These are phyloP conservation scores for Polytrichum formosum DNA, from an alignment of 225 moss, liverwort and hornwort genomes.

Conservation along the genomic window DNA sequence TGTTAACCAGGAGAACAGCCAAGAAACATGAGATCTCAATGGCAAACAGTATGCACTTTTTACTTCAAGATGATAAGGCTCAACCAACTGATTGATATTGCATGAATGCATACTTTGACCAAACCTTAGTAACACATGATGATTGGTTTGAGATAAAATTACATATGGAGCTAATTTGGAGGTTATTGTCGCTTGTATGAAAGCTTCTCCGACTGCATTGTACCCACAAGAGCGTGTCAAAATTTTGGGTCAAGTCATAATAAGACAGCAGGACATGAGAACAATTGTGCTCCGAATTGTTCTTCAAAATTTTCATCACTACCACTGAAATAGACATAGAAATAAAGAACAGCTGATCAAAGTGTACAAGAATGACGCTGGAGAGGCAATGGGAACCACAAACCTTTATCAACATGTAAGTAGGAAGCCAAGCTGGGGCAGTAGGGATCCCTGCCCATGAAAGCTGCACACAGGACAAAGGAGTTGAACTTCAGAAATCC, in stretches of 20 bases:
- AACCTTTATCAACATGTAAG: conserved; percentile 91
- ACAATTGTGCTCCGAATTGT: neutral
- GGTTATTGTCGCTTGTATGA: conserved; percentile 40
- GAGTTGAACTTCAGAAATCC: neutral
- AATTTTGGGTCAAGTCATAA: neutral
- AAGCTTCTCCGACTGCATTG: conserved; percentile 48
- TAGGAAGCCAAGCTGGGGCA: conserved; percentile 94
- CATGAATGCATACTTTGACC: no score
- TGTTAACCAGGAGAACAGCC: no score
- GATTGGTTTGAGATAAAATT: no score
- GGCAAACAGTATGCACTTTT: no score
- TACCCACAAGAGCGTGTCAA: no score
- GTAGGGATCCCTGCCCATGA: conserved; percentile 93
- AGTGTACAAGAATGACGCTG: neutral
- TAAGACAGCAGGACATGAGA: no score
- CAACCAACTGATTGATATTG: no score
- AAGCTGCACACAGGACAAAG: conserved; percentile 44
- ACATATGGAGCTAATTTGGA: neutral
- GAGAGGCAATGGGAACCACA: no score
- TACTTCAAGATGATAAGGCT: no score
- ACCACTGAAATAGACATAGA: no score
- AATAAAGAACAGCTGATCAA: neutral
- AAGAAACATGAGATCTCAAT: no score
- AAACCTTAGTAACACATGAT: no score
- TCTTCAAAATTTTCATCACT: neutral